These are phyloP conservation scores for Pseudonitzschia multiseries DNA, from an alignment of 108 stramenopile species.

Conservation along the genomic window DNA sequence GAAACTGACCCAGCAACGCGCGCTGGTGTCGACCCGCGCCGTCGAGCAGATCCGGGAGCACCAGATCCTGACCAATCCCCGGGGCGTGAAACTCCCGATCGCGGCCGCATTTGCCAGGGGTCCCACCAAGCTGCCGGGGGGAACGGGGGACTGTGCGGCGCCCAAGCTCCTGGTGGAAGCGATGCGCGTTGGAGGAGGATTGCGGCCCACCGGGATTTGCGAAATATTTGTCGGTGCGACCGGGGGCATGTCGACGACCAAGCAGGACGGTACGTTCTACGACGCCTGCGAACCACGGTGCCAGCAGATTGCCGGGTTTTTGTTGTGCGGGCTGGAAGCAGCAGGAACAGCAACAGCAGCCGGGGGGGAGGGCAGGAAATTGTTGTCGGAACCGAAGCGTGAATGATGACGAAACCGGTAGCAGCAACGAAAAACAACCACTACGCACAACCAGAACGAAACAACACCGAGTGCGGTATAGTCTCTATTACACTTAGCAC, in stretches of 20 bases:
- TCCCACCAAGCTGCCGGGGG: slow-evolving; percentile 1
- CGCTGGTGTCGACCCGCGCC: background rate
- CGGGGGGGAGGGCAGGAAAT: no score
- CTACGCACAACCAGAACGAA: no score
- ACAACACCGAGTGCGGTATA: no score
- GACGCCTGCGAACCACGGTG: background rate
- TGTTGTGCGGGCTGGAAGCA: slow-evolving; percentile 9
- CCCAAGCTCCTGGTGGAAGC: slow-evolving; percentile 2
- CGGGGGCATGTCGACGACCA: slow-evolving; percentile 17
- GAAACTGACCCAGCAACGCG: background rate
- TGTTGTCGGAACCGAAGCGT: no score
- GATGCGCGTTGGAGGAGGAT: no score
- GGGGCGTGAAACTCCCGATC: background rate
- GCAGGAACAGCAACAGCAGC: no score
- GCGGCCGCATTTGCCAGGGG: background rate
- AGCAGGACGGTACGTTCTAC: background rate
- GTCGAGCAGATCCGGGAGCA: background rate
- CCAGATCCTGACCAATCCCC: background rate
- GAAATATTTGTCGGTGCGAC: slow-evolving; percentile 8
- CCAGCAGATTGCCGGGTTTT: slow-evolving; percentile 1
- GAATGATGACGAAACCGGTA: no score
- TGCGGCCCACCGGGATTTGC: background rate
- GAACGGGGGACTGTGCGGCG: slow-evolving; percentile 6
- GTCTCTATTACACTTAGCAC: no score
- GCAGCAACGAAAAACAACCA: no score